phyloP scores from a whole-genome alignment of 164 flowering plant species.

The Warburgia ugandensis region DNA sequence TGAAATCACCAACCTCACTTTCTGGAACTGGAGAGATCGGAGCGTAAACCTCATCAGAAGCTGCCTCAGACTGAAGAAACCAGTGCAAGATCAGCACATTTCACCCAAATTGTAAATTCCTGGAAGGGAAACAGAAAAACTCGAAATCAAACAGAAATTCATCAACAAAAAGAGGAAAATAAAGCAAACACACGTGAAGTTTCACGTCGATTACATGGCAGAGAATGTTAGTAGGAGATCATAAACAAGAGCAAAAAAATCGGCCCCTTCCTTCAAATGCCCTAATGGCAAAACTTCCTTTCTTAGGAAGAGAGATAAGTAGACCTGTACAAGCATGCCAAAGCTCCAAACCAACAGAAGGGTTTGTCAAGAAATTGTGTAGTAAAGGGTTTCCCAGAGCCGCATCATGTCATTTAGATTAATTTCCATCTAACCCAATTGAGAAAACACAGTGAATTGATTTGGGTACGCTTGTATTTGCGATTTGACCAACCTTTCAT shows the following conservation, averaged over 20 bases:
- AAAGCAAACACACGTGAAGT: slow-evolving; percentile 49
- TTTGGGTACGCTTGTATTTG: not conserved
- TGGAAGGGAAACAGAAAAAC: slow-evolving; percentile 2
- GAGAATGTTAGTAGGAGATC: slow-evolving; percentile 71
- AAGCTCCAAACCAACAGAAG: slow-evolving; percentile 77
- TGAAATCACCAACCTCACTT: slow-evolving; percentile 44
- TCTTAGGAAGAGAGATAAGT: slow-evolving; percentile 71
- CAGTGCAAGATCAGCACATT: not conserved
- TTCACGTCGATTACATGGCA: slow-evolving; percentile 87
- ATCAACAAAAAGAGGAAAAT: not conserved
- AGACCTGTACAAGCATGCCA: slow-evolving; percentile 99
- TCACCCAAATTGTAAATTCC: no score
- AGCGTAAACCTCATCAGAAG: slow-evolving; percentile 82
- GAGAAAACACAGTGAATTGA: not conserved
- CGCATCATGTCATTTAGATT: slow-evolving; percentile 60
- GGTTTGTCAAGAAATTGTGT: no score
- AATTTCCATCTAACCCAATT: slow-evolving; percentile 36
- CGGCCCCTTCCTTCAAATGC: slow-evolving; percentile 59
- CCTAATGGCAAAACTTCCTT: slow-evolving; percentile 82
- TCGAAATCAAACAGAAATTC: not conserved
- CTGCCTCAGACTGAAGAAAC: slow-evolving; percentile 58
- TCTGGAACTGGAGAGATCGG: slow-evolving; percentile 77
- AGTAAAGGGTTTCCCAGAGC: slow-evolving; percentile 26
- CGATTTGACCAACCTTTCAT: slow-evolving; percentile 1
- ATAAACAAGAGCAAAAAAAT: slow-evolving; percentile 18